Evolutionary conservation across 345 rosid species (phyloP).

Genomic region (Carallia brachiata): DNA sequence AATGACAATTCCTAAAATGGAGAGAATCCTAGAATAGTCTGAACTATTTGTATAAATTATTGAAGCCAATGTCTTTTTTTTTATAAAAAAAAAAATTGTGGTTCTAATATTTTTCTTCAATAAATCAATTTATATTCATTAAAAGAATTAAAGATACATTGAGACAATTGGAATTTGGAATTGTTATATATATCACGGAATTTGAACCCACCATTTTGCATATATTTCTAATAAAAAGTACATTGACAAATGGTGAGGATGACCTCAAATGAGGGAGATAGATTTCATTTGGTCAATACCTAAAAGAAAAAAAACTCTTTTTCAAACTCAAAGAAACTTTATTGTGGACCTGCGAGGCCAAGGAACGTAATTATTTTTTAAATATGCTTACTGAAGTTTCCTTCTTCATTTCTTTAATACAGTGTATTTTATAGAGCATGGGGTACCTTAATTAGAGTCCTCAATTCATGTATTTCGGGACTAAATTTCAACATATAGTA

Average conservation of each 20-base stretch:
- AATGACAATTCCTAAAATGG: conserved; percentile 34
- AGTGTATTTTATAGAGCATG: background rate
- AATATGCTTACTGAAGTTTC: conserved; percentile 16
- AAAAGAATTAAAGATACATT: too few relatives aligned
- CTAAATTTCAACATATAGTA: too few relatives aligned
- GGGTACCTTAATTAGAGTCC: background rate
- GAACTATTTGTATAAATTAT: background rate
- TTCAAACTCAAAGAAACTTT: background rate
- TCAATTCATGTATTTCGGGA: background rate
- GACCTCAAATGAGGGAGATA: conserved; percentile 3
- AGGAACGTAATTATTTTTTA: conserved; percentile 11
- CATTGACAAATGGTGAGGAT: conserved; percentile 20
- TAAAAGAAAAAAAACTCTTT: conserved; percentile 35
- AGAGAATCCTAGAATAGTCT: conserved; percentile 66
- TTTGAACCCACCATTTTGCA: conserved; percentile 23
- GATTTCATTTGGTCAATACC: conserved; percentile 46
- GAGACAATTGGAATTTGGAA: too few relatives aligned
- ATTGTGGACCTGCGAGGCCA: background rate
- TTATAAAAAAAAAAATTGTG: too few relatives aligned
- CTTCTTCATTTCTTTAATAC: conserved; percentile 6
- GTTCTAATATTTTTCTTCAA: too few relatives aligned
- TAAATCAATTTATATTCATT: too few relatives aligned
- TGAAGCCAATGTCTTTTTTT: background rate
- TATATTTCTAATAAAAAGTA: conserved; percentile 11
- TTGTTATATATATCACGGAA: conserved; percentile 10